These are phyloP conservation scores for Gossypium mustelinum DNA, from an alignment of 345 rosid species.

Conservation along the genomic window DNA sequence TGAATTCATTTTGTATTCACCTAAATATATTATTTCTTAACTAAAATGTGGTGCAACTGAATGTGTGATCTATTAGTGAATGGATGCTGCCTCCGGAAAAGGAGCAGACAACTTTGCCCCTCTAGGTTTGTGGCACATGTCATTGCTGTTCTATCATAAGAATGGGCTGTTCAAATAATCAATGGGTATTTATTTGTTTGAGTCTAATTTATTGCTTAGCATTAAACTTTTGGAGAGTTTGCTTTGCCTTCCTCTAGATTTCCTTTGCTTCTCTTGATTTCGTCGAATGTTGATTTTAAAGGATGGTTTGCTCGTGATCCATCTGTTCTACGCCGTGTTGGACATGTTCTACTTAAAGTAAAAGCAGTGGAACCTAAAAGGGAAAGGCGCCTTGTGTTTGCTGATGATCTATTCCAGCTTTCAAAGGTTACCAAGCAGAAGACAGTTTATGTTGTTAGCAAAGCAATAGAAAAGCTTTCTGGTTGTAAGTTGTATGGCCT, in stretches of 20 bases:
- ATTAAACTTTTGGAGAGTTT: neutral
- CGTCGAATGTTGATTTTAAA: constrained; percentile 22
- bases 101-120: neutral
- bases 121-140: neutral
- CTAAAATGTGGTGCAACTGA: neutral
- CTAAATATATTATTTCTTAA: neutral
- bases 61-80: neutral
- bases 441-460: constrained; percentile 57
- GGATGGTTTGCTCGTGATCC: constrained; percentile 91
- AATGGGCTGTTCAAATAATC: neutral
- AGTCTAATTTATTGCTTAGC: constrained; percentile 10
- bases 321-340: constrained; percentile 63
- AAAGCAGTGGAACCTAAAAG: constrained; percentile 57
- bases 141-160: neutral
- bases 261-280: constrained; percentile 12
- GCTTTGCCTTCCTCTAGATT: neutral
- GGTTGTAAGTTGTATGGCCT: constrained; percentile 67
- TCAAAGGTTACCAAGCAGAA: constrained; percentile 72
- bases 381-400: constrained; percentile 55
- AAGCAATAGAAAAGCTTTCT: constrained; percentile 67
- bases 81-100: neutral
- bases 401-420: constrained; percentile 87
- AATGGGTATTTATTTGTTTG: constrained; percentile 4
- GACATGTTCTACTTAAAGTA: constrained; percentile 57
- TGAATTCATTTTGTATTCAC: neutral